Conservation (phyloP, 176 grass and related monocot genomes). For the Aegilops umbellulata region DNA sequence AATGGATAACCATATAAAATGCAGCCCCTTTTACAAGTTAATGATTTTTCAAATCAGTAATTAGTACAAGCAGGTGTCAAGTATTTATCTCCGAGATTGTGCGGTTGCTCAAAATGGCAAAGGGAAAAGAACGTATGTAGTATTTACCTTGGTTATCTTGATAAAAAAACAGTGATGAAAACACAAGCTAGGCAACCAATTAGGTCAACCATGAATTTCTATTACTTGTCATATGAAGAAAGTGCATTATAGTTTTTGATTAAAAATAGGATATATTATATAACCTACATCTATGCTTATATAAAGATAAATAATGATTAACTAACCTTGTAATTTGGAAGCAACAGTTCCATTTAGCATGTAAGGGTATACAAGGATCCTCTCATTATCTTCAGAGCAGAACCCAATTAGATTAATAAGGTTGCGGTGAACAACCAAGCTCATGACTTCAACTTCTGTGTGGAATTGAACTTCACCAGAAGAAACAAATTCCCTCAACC, state of each 20-base stretch:
- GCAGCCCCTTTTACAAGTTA: not conserved
- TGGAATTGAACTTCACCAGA: constrained; percentile 63
- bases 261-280: not conserved
- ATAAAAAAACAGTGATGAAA: constrained; percentile 2
- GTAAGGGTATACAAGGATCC: constrained; percentile 83
- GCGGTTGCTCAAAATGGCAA: not conserved
- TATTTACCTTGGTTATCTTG: not conserved
- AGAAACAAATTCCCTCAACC: constrained; percentile 47
- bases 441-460: constrained; percentile 85
- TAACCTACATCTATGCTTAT: not conserved
- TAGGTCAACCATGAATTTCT: not conserved
- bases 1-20: not conserved
- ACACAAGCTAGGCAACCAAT: not conserved
- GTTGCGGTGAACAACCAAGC: constrained; percentile 78
- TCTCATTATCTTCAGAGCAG: constrained; percentile 60
- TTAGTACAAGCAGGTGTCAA: not conserved
- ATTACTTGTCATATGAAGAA: not conserved
- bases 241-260: not conserved
- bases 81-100: not conserved
- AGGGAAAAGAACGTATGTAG: not conserved
- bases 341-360: constrained; percentile 81
- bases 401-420: constrained; percentile 68
- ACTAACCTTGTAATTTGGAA: constrained; percentile 84
- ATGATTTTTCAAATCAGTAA: not conserved
- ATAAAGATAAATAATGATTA: constrained; percentile 19